A percentile compares a stretch with the other conserved stretches of the same genome.
Conservation (phyloP, 208 protist genomes). For the Wallacemonas sp. region DNA sequence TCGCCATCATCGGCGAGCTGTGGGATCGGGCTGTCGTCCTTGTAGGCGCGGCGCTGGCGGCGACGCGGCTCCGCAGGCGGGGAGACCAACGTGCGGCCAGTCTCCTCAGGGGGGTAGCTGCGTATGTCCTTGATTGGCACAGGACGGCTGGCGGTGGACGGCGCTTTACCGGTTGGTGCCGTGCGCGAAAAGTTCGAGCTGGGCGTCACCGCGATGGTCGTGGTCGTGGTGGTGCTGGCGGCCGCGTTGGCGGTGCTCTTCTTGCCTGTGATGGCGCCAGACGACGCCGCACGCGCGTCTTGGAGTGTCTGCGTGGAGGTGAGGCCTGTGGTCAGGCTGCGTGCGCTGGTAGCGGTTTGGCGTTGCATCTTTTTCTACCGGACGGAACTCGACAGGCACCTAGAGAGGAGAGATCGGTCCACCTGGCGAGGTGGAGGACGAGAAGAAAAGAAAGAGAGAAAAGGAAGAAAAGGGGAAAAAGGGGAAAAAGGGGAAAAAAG, state of each 20-base stretch:
- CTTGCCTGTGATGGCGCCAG: slow-evolving; percentile 5
- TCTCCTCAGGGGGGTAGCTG: too few species aligned
- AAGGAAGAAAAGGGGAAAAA: neutral
- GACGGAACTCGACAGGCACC: neutral
- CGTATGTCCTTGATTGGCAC: too few species aligned
- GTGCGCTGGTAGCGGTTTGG: neutral
- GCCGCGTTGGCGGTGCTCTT: slow-evolving; percentile 1
- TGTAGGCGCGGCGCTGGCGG: neutral
- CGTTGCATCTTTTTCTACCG: neutral
- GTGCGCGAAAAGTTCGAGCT: neutral
- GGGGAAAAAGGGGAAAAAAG: neutral
- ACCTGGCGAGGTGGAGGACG: too few species aligned
- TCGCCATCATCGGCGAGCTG: neutral
- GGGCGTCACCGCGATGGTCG: neutral
- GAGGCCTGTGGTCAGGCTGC: neutral
- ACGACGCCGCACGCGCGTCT: neutral
- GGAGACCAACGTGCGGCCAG: too few species aligned
- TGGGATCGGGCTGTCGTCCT: neutral
- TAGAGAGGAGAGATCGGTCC: neutral
- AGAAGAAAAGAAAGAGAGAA: neutral
- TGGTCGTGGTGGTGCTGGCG: neutral
- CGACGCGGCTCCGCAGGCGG: neutral
- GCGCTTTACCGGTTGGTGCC: neutral
- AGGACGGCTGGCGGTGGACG: neutral
- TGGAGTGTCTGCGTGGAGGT: neutral